Percentiles rank a stretch among this genome's conserved stretches.
These are phyloP conservation scores for Cryptococcus sp. DNA, from an alignment of 1,284 basidiomycete genomes.

Conservation along the genomic window DNA sequence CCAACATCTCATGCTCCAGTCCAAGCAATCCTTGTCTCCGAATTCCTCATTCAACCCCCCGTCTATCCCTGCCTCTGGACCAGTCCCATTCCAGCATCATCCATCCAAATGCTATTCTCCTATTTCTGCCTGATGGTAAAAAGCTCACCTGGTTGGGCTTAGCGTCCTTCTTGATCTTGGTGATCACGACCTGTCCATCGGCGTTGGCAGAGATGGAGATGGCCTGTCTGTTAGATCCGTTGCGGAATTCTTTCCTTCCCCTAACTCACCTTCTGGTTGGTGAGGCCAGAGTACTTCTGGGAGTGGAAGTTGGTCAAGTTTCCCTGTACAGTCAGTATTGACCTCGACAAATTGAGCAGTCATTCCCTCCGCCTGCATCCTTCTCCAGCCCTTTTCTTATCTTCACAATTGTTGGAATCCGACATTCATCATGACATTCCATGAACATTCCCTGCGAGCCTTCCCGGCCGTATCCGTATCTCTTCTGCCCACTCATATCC, in stretches of 20 bases:
- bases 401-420: no score
- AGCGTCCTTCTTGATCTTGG: constrained; percentile 65
- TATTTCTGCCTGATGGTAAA: neutral
- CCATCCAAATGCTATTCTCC: no score
- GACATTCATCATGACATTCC: no score
- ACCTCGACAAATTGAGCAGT: neutral
- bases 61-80: no score
- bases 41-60: no score
- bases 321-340: constrained; percentile 53
- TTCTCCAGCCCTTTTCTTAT: no score
- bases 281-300: constrained; percentile 80
- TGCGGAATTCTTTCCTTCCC: neutral
- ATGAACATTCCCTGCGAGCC: neutral
- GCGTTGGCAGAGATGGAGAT: constrained; percentile 62
- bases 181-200: constrained; percentile 60
- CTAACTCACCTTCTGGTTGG: constrained; percentile 66
- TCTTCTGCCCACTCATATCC: constrained; percentile 1
- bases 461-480: neutral
- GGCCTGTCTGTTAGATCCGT: constrained; percentile 50
- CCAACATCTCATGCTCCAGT: no score
- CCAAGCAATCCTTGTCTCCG: no score
- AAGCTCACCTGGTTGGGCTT: constrained; percentile 51
- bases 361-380: no score
- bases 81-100: no score
- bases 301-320: constrained; percentile 84